Percentiles rank a stretch among this genome's conserved stretches.
These are phyloP conservation scores for Yamadazyma phyllophila DNA, from an alignment of 805 yeast genomes.

Conservation along the genomic window DNA sequence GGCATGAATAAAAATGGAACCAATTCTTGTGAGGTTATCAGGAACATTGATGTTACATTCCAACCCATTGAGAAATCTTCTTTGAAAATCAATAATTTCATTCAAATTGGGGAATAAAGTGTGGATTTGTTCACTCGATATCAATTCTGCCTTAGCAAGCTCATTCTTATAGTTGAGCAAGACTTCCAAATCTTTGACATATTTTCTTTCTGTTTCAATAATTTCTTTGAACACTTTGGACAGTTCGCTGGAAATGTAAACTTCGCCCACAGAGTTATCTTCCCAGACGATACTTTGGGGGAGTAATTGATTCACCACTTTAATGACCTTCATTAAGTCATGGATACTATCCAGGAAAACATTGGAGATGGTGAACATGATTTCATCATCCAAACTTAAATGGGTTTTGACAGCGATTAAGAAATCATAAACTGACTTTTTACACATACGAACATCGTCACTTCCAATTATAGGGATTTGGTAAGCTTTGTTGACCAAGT, in stretches of 20 bases:
- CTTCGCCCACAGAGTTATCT: constrained; percentile 27
- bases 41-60: constrained; percentile 84
- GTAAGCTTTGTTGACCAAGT: constrained; percentile 40
- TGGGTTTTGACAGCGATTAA: constrained; percentile 80
- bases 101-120: constrained; percentile 80
- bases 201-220: constrained; percentile 86
- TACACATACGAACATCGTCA: constrained; percentile 81
- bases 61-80: constrained; percentile 81
- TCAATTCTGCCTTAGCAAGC: constrained; percentile 58
- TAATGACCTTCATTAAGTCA: constrained; percentile 71
- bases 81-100: constrained; percentile 86
- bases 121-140: constrained; percentile 78
- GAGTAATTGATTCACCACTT: constrained; percentile 63
- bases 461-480: constrained; percentile 65
- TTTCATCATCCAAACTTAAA: constrained; percentile 72
- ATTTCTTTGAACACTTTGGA: constrained; percentile 82
- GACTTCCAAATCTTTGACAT: constrained; percentile 85
- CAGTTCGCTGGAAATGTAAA: constrained; percentile 50
- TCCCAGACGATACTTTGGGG: constrained; percentile 10
- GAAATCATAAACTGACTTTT: constrained; percentile 86
- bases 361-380: constrained; percentile 84
- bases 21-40: constrained; percentile 75
- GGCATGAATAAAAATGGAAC: constrained; percentile 83
- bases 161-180: constrained; percentile 67
- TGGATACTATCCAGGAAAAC: constrained; percentile 81